Percentiles rank a stretch among this genome's conserved stretches.
phyloP scores from a whole-genome alignment of 768 basidiomycete species.

The Phaeolepiota aurea region DNA sequence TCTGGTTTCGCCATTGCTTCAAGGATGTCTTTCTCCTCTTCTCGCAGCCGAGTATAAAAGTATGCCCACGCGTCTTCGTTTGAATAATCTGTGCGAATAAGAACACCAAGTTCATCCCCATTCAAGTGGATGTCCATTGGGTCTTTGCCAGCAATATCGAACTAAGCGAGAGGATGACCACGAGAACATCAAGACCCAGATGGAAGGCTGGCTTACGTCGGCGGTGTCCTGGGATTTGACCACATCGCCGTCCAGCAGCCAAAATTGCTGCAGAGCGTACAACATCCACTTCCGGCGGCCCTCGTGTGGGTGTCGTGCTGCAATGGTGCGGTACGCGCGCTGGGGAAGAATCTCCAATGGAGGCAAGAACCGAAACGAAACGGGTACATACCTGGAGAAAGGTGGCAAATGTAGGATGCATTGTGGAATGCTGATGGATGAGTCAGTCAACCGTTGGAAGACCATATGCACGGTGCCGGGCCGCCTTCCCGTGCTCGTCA shows the following conservation, averaged over 20 bases:
- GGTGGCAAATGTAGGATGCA: neutral
- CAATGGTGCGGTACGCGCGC: constrained; percentile 31
- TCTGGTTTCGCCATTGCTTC: constrained; percentile 11
- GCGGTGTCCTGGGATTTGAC: neutral
- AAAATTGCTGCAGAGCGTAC: constrained; percentile 41
- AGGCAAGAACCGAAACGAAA: neutral
- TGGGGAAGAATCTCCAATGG: constrained; percentile 32
- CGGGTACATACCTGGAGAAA: neutral
- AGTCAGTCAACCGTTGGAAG: too few relatives aligned
- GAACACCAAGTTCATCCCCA: constrained; percentile 44
- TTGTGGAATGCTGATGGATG: too few relatives aligned
- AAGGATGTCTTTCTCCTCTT: constrained; percentile 50
- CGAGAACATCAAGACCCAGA: neutral
- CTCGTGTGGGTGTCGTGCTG: constrained; percentile 38
- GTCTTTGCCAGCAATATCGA: constrained; percentile 25
- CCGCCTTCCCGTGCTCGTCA: too few relatives aligned
- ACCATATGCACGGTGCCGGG: too few relatives aligned
- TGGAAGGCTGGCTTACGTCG: neutral
- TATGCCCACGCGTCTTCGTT: constrained; percentile 57
- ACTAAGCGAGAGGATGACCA: neutral
- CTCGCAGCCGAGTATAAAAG: constrained; percentile 42
- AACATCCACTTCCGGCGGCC: constrained; percentile 52
- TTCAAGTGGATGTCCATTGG: constrained; percentile 42
- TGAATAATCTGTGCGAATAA: constrained; percentile 69
- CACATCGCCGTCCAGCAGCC: constrained; percentile 18